Base-by-base conservation (phyloP, 306 rosid genomes). In the Oxytropis ochrocephala region DNA sequence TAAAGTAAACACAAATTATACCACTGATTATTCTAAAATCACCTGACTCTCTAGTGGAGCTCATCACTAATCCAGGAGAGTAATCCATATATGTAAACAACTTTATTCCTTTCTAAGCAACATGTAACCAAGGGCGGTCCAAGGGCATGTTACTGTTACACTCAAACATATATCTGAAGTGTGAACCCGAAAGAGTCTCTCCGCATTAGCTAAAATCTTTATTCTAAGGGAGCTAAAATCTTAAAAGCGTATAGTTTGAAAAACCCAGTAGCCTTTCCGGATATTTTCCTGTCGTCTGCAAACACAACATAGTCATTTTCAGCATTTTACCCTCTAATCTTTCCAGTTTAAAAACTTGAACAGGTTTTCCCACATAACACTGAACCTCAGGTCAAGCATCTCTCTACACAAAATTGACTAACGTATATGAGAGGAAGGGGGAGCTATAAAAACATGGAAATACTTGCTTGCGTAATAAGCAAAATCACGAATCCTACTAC, bases 401-500 rank as follows among this genome's bases (percentile, higher is more conserved):
- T 24, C 29, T 24, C 29, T 24, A 1, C 29, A 24, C 19, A 69
- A 50, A 32, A 66, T 68, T 52, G 24, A 62, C 41, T 18, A 12
- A 13, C 39, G n/a, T 68, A 50, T 11, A 64, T 51, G 8, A 10
- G 1, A 7, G 9, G 11, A 53, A 24, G 13, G 36, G 52, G 69
- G 65, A 17, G 63, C 69, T 16, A 12, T 11, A 39, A 42, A 80
- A 61, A 17, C 35, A 70, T 27, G 35, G 54, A 48, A 4, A 60
- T 42, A 30, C 63, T 24, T 61, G 19, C 58, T 67, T 36, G 58
- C 32, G 10, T 32, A n/a, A 14, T 54, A 67, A 68, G 73, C 59
- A 62, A 54, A 67, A 51, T 49, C 13, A 72, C 42, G 51, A 67
- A 72, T 1, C 47, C 36, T 38, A 32, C 75, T 8, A 75, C 62